A percentile compares a stretch with the other conserved stretches of the same genome.
These are phyloP conservation scores for Pseudogymnoascus verrucosus DNA, from an alignment of 2,329 filamentous ascomycete species.

Conservation along the genomic window DNA sequence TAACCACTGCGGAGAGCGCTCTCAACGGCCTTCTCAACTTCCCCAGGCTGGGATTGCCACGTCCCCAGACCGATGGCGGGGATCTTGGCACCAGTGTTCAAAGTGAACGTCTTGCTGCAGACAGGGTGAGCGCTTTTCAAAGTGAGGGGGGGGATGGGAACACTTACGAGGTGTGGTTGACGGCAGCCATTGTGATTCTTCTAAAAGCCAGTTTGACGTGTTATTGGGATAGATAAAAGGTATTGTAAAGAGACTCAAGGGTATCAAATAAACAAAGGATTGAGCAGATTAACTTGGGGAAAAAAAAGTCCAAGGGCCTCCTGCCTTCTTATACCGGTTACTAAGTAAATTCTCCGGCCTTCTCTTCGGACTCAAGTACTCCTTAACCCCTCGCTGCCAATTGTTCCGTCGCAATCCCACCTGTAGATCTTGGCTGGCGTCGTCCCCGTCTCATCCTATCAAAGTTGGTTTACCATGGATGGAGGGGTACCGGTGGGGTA, in stretches of 20 bases:
- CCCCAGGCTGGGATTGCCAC: slow-evolving; percentile 62
- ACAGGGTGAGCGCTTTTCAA: slow-evolving; percentile 17
- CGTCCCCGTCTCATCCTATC: neutral
- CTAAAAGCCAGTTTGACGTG: neutral
- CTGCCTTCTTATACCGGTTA: neutral
- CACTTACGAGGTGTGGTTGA: slow-evolving; percentile 16
- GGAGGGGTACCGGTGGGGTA: neutral
- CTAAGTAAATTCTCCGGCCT: neutral
- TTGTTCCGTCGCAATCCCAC: neutral
- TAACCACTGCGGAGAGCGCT: slow-evolving; percentile 60
- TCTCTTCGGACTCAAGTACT: neutral
- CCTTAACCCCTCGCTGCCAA: neutral
- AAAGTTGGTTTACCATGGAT: neutral
- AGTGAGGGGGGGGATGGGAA: slow-evolving; percentile 9
- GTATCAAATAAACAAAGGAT: slow-evolving; percentile 6
- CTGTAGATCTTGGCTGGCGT: neutral
- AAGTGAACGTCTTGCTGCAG: slow-evolving; percentile 48
- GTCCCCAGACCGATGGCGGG: slow-evolving; percentile 70
- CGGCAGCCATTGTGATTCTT: neutral
- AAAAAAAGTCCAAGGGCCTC: neutral
- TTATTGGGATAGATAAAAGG: neutral
- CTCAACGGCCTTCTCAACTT: slow-evolving; percentile 65
- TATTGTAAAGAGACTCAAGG: slow-evolving; percentile 3
- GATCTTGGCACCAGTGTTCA: slow-evolving; percentile 72
- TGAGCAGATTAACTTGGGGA: neutral